Evolutionary conservation across 2,329 filamentous ascomycete genomes (phyloP), one percentile per base, ranked within the genome.

Genomic region (Talaromyces islandicus): DNA sequence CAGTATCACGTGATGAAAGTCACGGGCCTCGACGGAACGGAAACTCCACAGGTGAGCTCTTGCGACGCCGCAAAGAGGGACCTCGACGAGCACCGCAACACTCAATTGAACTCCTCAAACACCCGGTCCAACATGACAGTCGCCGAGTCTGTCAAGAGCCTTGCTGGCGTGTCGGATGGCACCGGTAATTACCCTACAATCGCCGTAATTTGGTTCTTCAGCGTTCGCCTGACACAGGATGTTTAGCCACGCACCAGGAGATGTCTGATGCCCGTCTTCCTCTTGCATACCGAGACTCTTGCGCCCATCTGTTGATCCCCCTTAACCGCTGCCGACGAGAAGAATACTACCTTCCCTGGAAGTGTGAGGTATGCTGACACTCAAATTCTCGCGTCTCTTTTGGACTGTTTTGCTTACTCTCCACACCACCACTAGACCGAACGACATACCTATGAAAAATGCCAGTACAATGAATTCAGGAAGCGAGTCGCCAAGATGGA

Each of bases 381-480:
- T 54, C 25, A 11, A 19, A n/a, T n/a, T 53, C 52, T 55, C 32
- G 27, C 56, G 32, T 29, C 41, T 29, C 9, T 57, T 21, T 25
- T 24, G 30, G 38, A n/a, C 60, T 56, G 24, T 25, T 61, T 51
- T 55, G 59, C 61, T 58, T 54, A 60, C 35, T 30, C 29, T n/a
- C 43, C 17, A 17, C 27, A 54, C 56, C 27, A 38, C 56, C 62
- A 46, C 10, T 32, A 97, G 94, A 87, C 92, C 76, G 94, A 99
- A 83, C 85, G 94, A 81, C 94, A 99, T 80, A 89, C 88, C 72
- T 99, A 99, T 83, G 94, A 99, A 77, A 97, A 97, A 78, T 99
- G 94, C 85, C 94, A 99, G 74, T 99, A 99, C 79, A 90, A 90
- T 66, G 94, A 97, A 77, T 99, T 99, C 84, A 96, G 96, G 87